A percentile compares a stretch with the other conserved stretches of the same genome.
These are phyloP conservation scores for Eucalyptus regnans DNA, from an alignment of 345 rosid species.

Conservation along the genomic window DNA sequence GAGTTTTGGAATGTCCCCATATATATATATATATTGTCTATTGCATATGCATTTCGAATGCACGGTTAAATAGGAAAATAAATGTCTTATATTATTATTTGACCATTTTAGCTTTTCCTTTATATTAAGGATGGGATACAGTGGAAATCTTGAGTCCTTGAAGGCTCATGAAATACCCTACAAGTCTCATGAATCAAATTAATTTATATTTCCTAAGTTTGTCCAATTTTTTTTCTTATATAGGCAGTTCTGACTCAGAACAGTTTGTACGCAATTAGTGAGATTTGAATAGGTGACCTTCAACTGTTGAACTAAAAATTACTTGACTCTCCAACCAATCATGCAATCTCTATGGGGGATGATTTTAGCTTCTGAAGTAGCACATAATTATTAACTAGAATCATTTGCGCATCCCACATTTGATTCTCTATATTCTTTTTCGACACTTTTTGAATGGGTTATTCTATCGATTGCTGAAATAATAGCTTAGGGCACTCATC, in stretches of 20 bases:
- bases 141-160: not conserved
- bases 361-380: not conserved
- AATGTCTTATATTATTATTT: not conserved
- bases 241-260: accelerated
- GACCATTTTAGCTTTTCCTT: not conserved
- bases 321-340: not conserved
- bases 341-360: not conserved
- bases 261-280: accelerated
- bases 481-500: not conserved
- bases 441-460: not conserved
- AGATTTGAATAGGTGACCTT: not conserved
- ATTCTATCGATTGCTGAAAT: not conserved
- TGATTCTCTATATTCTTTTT: not conserved
- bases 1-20: not conserved
- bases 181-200: accelerated
- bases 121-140: not conserved
- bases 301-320: not conserved
- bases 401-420: not conserved
- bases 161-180: not conserved
- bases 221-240: accelerated
- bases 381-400: not conserved
- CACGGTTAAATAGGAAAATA: not conserved
- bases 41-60: not conserved
- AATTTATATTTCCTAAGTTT: not conserved
- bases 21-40: too few species aligned